These are phyloP conservation scores for Paramarasmius palmivorus DNA, from an alignment of 1,284 basidiomycete species.

Conservation along the genomic window DNA sequence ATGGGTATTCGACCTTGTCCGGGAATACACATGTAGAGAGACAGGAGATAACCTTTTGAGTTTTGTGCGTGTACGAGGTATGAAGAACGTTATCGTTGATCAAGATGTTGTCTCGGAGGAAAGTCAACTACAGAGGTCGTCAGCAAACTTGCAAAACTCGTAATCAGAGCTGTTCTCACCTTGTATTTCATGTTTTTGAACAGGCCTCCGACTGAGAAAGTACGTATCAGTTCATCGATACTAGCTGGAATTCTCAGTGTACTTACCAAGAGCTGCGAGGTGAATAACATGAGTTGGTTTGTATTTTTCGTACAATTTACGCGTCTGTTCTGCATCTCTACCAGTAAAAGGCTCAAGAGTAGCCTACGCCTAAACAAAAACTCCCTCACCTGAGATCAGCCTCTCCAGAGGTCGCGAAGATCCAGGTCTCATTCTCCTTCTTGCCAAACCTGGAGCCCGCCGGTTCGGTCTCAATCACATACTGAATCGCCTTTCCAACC, in stretches of 20 bases:
- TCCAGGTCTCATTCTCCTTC: constrained; percentile 76
- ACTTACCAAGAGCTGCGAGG: constrained; percentile 79
- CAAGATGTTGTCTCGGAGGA: constrained; percentile 85
- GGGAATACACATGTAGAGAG: constrained; percentile 90
- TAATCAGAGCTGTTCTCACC: constrained; percentile 34
- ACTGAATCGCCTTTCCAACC: constrained; percentile 80
- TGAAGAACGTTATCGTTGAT: constrained; percentile 92
- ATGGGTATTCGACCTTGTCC: constrained; percentile 83
- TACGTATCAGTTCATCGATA: not conserved
- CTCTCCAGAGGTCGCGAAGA: constrained; percentile 77
- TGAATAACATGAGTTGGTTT: constrained; percentile 92
- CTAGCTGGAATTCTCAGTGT: not conserved
- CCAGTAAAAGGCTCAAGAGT: not conserved
- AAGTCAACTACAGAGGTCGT: constrained; percentile 58
- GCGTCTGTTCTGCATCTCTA: constrained; percentile 66
- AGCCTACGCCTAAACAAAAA: not conserved
- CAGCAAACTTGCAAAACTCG: not conserved
- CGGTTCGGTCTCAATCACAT: constrained; percentile 78
- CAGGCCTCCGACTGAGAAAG: constrained; percentile 73
- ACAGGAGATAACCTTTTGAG: constrained; percentile 79
- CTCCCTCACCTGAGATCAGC: constrained; percentile 69
- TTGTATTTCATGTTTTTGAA: constrained; percentile 93
- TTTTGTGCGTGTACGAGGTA: constrained; percentile 62
- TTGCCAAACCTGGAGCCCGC: constrained; percentile 78
- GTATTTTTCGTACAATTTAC: constrained; percentile 79